Conservation (phyloP, 148 eudicot species). For the Fagopyrum esculentum region DNA sequence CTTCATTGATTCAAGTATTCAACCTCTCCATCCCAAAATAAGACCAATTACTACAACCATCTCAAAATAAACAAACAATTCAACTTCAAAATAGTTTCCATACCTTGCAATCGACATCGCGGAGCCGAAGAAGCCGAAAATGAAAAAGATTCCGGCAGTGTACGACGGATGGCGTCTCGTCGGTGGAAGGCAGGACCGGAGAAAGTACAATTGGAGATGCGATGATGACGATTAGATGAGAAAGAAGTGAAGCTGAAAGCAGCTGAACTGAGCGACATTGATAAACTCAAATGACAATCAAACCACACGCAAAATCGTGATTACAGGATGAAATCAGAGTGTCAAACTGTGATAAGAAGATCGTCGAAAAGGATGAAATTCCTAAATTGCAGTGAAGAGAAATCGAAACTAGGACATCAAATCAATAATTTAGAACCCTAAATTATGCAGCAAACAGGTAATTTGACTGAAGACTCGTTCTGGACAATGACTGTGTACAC, state of each 20-base stretch:
- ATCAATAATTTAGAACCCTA: not conserved
- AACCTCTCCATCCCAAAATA: not conserved
- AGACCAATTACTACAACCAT: not conserved
- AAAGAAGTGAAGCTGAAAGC: slow-evolving; percentile 6
- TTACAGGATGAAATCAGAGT: not conserved
- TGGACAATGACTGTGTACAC: not conserved
- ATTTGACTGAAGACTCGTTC: not conserved
- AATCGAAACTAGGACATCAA: not conserved
- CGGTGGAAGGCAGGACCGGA: slow-evolving; percentile 21
- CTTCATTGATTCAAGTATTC: not conserved
- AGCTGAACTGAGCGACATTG: slow-evolving; percentile 33
- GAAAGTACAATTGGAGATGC: slow-evolving; percentile 19
- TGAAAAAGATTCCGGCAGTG: slow-evolving; percentile 20
- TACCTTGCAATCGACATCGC: slow-evolving; percentile 46
- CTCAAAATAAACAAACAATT: not conserved
- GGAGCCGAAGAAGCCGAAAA: slow-evolving; percentile 16
- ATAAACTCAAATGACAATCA: not conserved
- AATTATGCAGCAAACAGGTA: not conserved
- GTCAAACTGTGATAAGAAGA: not conserved
- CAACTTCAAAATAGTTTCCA: not conserved
- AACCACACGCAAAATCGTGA: not conserved
- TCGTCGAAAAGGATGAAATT: not conserved
- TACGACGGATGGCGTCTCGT: slow-evolving; percentile 17
- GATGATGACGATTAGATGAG: slow-evolving; percentile 7
- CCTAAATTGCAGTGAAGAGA: not conserved